These are phyloP conservation scores for Phymatotrichopsis omnivora DNA, from an alignment of 2,329 filamentous ascomycete species.

Conservation along the genomic window DNA sequence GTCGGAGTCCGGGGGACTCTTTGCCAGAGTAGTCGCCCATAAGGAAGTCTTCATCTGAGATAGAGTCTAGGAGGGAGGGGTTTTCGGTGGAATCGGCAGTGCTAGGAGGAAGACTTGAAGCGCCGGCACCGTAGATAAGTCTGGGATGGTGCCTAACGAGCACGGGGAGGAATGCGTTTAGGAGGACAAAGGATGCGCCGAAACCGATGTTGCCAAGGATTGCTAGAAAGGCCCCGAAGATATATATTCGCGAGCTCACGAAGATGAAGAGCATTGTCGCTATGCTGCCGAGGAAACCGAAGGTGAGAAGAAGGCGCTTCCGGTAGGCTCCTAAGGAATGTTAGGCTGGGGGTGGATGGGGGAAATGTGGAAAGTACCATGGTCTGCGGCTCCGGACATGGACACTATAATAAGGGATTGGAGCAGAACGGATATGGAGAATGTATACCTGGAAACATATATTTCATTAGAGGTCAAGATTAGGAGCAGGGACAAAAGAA, in stretches of 20 bases:
- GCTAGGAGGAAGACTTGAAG: conserved; percentile 6
- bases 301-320: conserved; percentile 76
- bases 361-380: conserved; percentile 49
- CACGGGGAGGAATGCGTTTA: conserved; percentile 90
- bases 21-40: no score
- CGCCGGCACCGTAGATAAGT: conserved; percentile 14
- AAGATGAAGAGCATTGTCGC: conserved; percentile 84
- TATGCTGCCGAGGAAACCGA: conserved; percentile 70
- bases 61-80: conserved; percentile 31
- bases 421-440: conserved; percentile 79
- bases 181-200: conserved; percentile 84
- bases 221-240: conserved; percentile 72
- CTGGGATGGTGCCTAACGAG: conserved; percentile 76
- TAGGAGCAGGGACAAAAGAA: conserved; percentile 3
- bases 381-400: conserved; percentile 91
- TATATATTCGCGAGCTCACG: conserved; percentile 61
- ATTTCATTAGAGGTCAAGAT: no score
- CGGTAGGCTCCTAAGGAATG: conserved; percentile 46
- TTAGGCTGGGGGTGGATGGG: conserved; percentile 3
- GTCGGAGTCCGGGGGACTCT: conserved; percentile 43
- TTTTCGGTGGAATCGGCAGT: conserved; percentile 25
- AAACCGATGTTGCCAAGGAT: conserved; percentile 86
- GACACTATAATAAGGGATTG: conserved; percentile 88
- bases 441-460: conserved; percentile 54
- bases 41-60: conserved; percentile 23